These are phyloP conservation scores for Pisolithus marmoratus DNA, from an alignment of 768 basidiomycete species.

Conservation along the genomic window DNA sequence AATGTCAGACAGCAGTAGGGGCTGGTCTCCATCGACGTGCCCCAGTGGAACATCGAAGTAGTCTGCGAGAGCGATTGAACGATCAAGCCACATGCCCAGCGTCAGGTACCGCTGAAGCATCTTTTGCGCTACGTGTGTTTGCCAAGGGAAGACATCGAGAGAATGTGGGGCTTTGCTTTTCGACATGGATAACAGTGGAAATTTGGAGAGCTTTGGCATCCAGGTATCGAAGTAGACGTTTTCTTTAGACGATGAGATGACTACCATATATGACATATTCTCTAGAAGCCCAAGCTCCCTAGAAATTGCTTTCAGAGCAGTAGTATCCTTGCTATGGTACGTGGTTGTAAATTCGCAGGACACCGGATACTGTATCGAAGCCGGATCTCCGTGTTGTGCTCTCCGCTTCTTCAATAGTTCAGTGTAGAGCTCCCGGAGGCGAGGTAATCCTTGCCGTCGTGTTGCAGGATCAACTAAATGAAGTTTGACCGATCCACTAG, in stretches of 20 bases:
- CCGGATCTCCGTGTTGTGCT: conserved; percentile 33
- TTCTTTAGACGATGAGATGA: conserved; percentile 84
- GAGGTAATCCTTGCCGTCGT: conserved; percentile 76
- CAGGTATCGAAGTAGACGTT: conserved; percentile 74
- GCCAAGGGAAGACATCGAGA: conserved; percentile 86
- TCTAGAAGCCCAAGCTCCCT: conserved; percentile 78
- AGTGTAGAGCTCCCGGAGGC: conserved; percentile 67
- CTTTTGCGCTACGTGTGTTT: conserved; percentile 71
- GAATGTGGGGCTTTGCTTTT: conserved; percentile 69
- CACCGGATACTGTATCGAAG: conserved; percentile 60
- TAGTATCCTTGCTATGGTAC: conserved; percentile 74
- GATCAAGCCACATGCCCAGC: conserved; percentile 74
- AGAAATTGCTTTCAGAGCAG: conserved; percentile 82
- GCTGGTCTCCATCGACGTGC: conserved; percentile 87
- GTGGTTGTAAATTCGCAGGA: conserved; percentile 55
- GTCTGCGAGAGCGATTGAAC: conserved; percentile 71
- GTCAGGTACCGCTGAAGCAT: conserved; percentile 81
- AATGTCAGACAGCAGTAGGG: conserved; percentile 83
- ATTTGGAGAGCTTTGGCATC: conserved; percentile 67
- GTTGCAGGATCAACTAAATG: conserved; percentile 89
- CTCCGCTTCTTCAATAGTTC: conserved; percentile 54
- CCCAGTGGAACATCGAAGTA: conserved; percentile 93
- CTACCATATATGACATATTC: conserved; percentile 65
- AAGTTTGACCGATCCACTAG: conserved; percentile 61
- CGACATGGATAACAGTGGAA: conserved; percentile 87